These are phyloP conservation scores for Murraya koenigii DNA, from an alignment of 345 rosid genomes.

Conservation along the genomic window DNA sequence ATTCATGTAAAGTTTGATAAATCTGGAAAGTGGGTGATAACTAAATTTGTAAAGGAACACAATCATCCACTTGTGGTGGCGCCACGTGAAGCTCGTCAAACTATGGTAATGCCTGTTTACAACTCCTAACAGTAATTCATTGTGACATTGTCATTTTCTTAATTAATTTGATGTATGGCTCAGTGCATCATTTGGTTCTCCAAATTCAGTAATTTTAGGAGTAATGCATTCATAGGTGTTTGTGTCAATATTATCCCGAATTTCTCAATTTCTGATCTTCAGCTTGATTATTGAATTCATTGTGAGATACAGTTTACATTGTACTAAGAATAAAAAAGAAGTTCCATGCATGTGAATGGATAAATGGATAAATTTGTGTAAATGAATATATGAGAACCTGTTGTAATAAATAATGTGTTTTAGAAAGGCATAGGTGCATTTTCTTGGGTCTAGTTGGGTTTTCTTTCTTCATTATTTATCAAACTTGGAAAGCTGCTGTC, in stretches of 20 bases:
- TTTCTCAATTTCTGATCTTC: neutral
- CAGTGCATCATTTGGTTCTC: neutral
- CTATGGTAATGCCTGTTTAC: constrained; percentile 47
- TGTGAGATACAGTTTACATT: neutral
- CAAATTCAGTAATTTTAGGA: neutral
- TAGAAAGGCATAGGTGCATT: neutral
- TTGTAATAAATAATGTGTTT: constrained; percentile 3
- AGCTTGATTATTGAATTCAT: neutral
- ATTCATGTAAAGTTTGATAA: constrained; percentile 72
- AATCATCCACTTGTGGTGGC: constrained; percentile 79
- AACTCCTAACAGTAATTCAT: neutral
- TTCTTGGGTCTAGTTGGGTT: neutral
- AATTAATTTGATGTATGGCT: neutral
- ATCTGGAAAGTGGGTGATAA: constrained; percentile 82
- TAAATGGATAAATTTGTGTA: neutral
- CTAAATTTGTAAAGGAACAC: constrained; percentile 80
- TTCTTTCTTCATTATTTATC: neutral
- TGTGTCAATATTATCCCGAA: neutral
- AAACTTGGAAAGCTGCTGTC: neutral
- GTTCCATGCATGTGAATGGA: neutral
- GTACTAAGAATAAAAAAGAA: neutral
- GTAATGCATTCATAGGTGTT: neutral
- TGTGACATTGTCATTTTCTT: neutral
- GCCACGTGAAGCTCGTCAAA: constrained; percentile 81
- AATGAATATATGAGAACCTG: neutral